phyloP scores from a whole-genome alignment of 495 filamentous ascomycete species.

The Trichocladium antarcticum region DNA sequence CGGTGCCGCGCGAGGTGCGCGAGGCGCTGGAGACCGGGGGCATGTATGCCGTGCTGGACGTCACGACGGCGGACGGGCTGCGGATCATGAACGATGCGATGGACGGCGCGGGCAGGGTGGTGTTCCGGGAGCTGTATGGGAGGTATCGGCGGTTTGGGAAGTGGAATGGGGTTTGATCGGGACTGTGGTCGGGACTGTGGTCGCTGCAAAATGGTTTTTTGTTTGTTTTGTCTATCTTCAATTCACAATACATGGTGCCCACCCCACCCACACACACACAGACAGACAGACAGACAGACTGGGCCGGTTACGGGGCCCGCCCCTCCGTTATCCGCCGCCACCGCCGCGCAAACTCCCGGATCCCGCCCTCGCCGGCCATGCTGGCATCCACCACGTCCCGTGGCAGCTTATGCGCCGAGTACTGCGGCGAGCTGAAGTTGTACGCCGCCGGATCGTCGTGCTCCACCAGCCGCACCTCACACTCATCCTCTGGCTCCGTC shows the following conservation, averaged over 20 bases:
- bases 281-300: too few species aligned
- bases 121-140: constrained; percentile 62
- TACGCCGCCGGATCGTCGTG: constrained; percentile 80
- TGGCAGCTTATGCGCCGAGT: constrained; percentile 90
- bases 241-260: not conserved
- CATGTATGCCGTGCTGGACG: constrained; percentile 58
- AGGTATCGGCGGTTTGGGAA: constrained; percentile 59
- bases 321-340: constrained; percentile 61
- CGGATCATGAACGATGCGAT: constrained; percentile 56
- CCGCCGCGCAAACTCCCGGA: constrained; percentile 75
- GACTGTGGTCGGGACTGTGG: too few species aligned
- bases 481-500: constrained; percentile 34
- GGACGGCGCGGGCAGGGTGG: constrained; percentile 53
- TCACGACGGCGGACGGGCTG: constrained; percentile 51
- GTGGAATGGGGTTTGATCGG: constrained; percentile 49
- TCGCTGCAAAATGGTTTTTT: not conserved
- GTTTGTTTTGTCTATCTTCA: not conserved
- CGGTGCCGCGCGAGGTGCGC: constrained; percentile 44
- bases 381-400: constrained; percentile 91
- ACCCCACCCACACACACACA: not conserved
- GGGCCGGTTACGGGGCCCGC: too few species aligned
- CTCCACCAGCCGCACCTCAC: constrained; percentile 63
- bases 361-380: constrained; percentile 54
- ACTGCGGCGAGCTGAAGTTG: constrained; percentile 71
- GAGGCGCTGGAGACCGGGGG: constrained; percentile 61